Evolutionary conservation across 164 flowering plant genomes (phyloP).

Genomic region (Liriodendron chinense): DNA sequence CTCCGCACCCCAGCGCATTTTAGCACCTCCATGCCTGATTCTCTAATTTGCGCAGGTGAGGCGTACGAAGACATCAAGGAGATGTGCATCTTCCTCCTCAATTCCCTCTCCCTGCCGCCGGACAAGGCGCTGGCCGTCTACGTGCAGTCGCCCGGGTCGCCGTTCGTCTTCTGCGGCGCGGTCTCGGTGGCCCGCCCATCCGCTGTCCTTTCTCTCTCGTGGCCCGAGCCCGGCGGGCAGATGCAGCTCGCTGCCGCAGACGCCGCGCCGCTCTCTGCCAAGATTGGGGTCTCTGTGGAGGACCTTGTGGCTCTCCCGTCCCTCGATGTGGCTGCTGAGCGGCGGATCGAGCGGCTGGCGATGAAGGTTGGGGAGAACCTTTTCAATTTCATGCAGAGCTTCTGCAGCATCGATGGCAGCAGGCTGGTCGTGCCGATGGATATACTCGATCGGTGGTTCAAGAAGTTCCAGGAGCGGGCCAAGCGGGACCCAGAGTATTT

Average conservation of each 20-base stretch:
- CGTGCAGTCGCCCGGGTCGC: constrained; percentile 87
- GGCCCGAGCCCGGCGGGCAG: constrained; percentile 83
- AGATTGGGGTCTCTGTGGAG: constrained; percentile 92
- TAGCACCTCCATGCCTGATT: background rate
- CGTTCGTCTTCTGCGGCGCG: constrained; percentile 83
- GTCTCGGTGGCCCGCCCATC: constrained; percentile 88
- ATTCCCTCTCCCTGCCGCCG: constrained; percentile 71
- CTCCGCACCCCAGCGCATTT: background rate
- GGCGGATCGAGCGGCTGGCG: constrained; percentile 72
- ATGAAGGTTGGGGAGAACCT: constrained; percentile 93
- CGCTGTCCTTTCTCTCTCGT: constrained; percentile 74
- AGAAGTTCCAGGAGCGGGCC: constrained; percentile 92
- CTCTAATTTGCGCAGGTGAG: constrained; percentile 40
- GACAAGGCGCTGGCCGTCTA: constrained; percentile 94
- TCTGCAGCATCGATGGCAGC: constrained; percentile 86
- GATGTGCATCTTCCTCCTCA: constrained; percentile 84
- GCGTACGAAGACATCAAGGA: constrained; percentile 73
- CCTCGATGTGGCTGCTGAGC: constrained; percentile 64
- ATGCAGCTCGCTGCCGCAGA: constrained; percentile 52
- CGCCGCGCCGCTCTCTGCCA: constrained; percentile 65
- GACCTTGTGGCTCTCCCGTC: constrained; percentile 69
- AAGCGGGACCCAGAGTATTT: constrained; percentile 88
- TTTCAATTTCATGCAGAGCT: constrained; percentile 98
- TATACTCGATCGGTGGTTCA: constrained; percentile 94
- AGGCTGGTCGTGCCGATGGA: constrained; percentile 88